phyloP scores from a whole-genome alignment of 805 yeast genomes.

The Schizosaccharomyces osmophilus region DNA sequence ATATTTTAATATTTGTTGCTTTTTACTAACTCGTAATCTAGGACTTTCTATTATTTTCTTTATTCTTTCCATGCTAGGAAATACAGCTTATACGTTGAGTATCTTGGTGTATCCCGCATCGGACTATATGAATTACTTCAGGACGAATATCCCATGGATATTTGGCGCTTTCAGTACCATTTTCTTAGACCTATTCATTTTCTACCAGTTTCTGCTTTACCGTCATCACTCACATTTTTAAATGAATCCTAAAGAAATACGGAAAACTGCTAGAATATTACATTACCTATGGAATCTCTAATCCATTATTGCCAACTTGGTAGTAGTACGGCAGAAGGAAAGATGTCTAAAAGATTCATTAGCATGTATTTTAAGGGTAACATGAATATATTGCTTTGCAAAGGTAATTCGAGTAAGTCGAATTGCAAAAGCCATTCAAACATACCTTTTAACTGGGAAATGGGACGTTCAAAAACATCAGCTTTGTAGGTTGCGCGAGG shows the following conservation, averaged over 20 bases:
- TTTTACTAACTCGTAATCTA: background rate
- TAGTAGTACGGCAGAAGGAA: background rate
- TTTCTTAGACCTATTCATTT: conserved; percentile 40
- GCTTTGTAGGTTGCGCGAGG: conserved; percentile 10
- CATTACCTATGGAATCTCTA: too few relatives aligned
- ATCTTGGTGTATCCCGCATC: conserved; percentile 22
- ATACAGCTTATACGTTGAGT: conserved; percentile 50
- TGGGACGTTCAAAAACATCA: background rate
- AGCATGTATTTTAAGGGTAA: background rate
- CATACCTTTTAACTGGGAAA: background rate
- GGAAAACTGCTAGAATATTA: too few relatives aligned
- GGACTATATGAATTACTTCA: conserved; percentile 29
- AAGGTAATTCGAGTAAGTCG: too few relatives aligned
- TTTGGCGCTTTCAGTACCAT: conserved; percentile 60
- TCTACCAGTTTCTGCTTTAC: conserved; percentile 43
- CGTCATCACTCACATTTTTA: conserved; percentile 6
- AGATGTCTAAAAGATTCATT: background rate
- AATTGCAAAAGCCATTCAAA: too few relatives aligned
- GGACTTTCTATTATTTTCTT: conserved; percentile 62
- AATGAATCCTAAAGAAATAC: too few relatives aligned
- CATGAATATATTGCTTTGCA: too few relatives aligned
- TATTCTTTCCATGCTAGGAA: conserved; percentile 49
- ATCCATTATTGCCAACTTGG: background rate
- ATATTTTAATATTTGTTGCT: background rate
- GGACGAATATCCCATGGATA: conserved; percentile 49